Evolutionary conservation across 306 rosid species (phyloP), one percentile per base, ranked within the genome.

Genomic region (Erythrophleum fordii): DNA sequence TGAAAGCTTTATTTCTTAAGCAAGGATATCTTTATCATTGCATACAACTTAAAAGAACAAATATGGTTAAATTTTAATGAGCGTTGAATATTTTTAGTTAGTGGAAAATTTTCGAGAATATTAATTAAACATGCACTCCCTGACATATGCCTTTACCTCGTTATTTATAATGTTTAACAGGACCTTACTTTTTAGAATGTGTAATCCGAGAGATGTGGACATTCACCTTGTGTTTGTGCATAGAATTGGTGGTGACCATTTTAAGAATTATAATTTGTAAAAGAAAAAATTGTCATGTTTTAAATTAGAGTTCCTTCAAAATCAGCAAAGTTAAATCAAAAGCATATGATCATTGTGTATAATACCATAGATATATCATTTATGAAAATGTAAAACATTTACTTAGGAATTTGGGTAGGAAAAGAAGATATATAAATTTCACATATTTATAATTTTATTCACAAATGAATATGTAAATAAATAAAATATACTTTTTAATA

Each of bases 1-100:
- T 39, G 72, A 37, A 20, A 66, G 72, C 72, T n/a, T 4, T 68
- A 41, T 68, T 66, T 66, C 44, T 22, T 20, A 37, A 68, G 41
- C 34, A 39, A 41, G n/a, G 8, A 39, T 22, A n/a, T 58, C 20
- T 22, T 20, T 67, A 39, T 5, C 16, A 39, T 67, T 67, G 41
- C 6, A 22, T 11, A 34, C 48, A 4, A 9, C 49, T 20, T n/a
- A 37, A n/a, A 39, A 18, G 35, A 67, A 67, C 51, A 22, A 67
- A 67, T 22, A 39, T 22, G 34, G 52, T 39, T 11, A 67, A 41
- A 37, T 66, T 41, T 10, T 39, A 1, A 22, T 10, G 53, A 41
- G n/a, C 52, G 20, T 25, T 68, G 52, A 68, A 68, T 68, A 41
- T 22, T 53, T 23, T 41, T 41, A 37, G 72, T 66, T 37, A 42